Evolutionary conservation across 257 asterid genomes (phyloP), one percentile per base, ranked within the genome.

Genomic region (Forsythia suspensa): DNA sequence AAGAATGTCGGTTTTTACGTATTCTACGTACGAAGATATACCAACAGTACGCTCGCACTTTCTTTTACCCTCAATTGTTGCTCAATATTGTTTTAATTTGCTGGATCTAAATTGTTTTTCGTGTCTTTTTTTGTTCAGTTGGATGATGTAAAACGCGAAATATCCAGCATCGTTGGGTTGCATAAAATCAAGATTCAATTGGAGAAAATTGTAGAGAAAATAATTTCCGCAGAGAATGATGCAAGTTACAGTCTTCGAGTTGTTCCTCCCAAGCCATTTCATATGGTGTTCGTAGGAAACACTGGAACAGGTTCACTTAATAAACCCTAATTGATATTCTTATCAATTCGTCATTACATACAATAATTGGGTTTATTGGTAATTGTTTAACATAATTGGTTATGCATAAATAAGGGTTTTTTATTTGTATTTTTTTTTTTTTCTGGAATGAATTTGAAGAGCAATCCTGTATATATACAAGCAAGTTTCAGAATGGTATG

Each of bases 191-290:
- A 85, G 83, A 16, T 59, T 48, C 85, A 89, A 76, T 76, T 89
- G 48, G 86, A 77, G 71, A 75, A 82, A 5, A 82, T 89, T 65
- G 77, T 89, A 24, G 80, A 77, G 38, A 85, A 84, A 70, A 89
- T 87, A 73, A 61, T 79, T 20, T 82, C 59, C 37, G 90, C 87
- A 0, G 84, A 87, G 78, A 83, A 82, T 79, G 82, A 84, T 48
- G 84, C 86, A 3, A 74, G 69, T 43, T 73, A 51, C 76, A 88
- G 93, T 44, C 73, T 78, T 73, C 84, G 81, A 78, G 88, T 89
- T 82, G 77, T 82, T 38, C 91, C 91, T 55, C 93, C 93, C 29
- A 85, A 87, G 69, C 91, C 86, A 82, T 85, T 87, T 74, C 90
- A 89, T 52, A 85, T 89, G 91, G 89, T 82, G 79, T 87, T 89